A percentile compares a stretch with the other conserved stretches of the same genome.
Evolutionary conservation across 202 grass and related monocot genomes (phyloP).

Genomic region (Carex arenaria): DNA sequence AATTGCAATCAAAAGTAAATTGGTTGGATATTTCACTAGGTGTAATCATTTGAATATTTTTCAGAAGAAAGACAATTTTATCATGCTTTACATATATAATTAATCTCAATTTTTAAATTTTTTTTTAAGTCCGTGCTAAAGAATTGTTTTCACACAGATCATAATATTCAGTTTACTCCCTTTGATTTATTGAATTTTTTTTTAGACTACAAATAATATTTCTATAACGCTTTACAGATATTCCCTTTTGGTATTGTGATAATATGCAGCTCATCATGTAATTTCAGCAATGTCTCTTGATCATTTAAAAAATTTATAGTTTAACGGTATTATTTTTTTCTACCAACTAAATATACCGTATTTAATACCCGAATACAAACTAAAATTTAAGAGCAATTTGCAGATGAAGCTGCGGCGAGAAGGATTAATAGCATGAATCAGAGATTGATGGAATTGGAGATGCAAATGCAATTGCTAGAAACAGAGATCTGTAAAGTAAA

Average conservation of each 20-base stretch:
- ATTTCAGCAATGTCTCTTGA: not conserved
- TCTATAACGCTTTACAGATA: not conserved
- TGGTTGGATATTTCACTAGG: not conserved
- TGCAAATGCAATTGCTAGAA: conserved; percentile 49
- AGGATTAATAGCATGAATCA: conserved; percentile 39
- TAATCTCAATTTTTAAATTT: not conserved
- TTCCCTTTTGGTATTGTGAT: not conserved
- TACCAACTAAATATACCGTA: not conserved
- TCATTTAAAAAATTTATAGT: not conserved
- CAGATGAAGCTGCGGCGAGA: conserved; percentile 43
- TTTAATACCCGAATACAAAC: not conserved
- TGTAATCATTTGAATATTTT: not conserved
- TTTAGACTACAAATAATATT: not conserved
- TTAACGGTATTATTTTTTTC: not conserved
- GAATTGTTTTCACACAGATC: not conserved
- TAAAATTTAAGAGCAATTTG: not conserved
- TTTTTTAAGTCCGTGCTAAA: not conserved
- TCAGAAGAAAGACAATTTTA: not conserved
- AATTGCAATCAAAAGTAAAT: not conserved
- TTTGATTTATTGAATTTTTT: too few relatives aligned
- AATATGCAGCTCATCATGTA: not conserved
- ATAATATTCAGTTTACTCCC: too few relatives aligned
- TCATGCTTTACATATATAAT: not conserved
- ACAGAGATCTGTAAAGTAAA: conserved; percentile 37
- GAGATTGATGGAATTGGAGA: conserved; percentile 45